phyloP scores from a whole-genome alignment of 371 early-diverging fungal species.

The Mortierella sp. region DNA sequence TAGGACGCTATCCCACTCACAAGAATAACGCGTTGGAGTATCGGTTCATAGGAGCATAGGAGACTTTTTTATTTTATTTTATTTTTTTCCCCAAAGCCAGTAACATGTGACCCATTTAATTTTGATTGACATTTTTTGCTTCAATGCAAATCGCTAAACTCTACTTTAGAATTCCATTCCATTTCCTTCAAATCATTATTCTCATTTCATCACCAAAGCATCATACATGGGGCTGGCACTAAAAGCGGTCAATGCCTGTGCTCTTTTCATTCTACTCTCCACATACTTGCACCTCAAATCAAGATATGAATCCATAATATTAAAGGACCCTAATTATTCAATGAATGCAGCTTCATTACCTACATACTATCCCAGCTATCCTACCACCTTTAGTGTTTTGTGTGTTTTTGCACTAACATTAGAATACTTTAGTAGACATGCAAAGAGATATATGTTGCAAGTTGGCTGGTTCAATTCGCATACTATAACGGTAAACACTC shows the following conservation, averaged over 20 bases:
- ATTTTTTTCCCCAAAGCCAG: too few relatives aligned
- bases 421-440: neutral
- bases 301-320: neutral
- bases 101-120: too few relatives aligned
- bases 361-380: constrained; percentile 4
- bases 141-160: too few relatives aligned
- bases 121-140: too few relatives aligned
- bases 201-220: neutral
- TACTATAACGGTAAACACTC: too few relatives aligned
- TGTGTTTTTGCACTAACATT: too few relatives aligned
- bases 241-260: neutral
- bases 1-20: too few relatives aligned
- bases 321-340: neutral
- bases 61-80: too few relatives aligned
- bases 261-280: neutral
- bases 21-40: too few relatives aligned
- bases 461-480: neutral
- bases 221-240: neutral
- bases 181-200: too few relatives aligned
- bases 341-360: neutral
- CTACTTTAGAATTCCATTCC: too few relatives aligned
- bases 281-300: neutral
- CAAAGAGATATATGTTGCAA: neutral
- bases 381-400: neutral
- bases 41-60: too few relatives aligned